These are phyloP conservation scores for Karstenula rhodostoma DNA, from an alignment of 2,329 filamentous ascomycete species.

Conservation along the genomic window DNA sequence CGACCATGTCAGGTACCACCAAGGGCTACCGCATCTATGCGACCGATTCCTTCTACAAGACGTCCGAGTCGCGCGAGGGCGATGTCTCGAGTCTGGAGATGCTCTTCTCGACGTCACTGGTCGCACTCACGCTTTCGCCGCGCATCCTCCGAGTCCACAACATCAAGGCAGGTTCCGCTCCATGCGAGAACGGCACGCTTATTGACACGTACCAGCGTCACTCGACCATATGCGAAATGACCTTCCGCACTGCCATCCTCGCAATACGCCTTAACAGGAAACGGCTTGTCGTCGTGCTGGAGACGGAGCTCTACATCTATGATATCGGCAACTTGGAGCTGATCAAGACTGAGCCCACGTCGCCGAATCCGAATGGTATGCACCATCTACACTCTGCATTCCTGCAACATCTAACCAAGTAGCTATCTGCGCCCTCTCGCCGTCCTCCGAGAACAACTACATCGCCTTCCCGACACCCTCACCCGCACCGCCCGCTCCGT, in stretches of 20 bases:
- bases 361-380: conserved; percentile 81
- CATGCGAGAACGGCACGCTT: not conserved
- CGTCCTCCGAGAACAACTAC: conserved; percentile 94
- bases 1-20: conserved; percentile 72
- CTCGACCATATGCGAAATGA: conserved; percentile 96
- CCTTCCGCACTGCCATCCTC: conserved; percentile 94
- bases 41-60: conserved; percentile 94
- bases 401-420: conserved; percentile 24
- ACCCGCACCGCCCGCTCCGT: conserved; percentile 62
- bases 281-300: conserved; percentile 88
- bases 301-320: conserved; percentile 97
- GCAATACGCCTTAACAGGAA: conserved; percentile 95
- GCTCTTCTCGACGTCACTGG: conserved; percentile 97
- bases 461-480: conserved; percentile 90
- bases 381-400: conserved; percentile 19
- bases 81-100: conserved; percentile 98
- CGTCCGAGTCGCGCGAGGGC: conserved; percentile 91
- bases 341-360: conserved; percentile 90
- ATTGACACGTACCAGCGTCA: conserved; percentile 60
- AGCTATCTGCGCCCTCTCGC: conserved; percentile 91
- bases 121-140: conserved; percentile 91
- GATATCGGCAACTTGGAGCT: conserved; percentile 99
- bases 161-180: conserved; percentile 74
- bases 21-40: conserved; percentile 96
- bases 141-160: conserved; percentile 95